Percentiles rank a stretch among this genome's conserved stretches.
Evolutionary conservation across 306 rosid genomes (phyloP).

Genomic region (Bauhinia variegata): DNA sequence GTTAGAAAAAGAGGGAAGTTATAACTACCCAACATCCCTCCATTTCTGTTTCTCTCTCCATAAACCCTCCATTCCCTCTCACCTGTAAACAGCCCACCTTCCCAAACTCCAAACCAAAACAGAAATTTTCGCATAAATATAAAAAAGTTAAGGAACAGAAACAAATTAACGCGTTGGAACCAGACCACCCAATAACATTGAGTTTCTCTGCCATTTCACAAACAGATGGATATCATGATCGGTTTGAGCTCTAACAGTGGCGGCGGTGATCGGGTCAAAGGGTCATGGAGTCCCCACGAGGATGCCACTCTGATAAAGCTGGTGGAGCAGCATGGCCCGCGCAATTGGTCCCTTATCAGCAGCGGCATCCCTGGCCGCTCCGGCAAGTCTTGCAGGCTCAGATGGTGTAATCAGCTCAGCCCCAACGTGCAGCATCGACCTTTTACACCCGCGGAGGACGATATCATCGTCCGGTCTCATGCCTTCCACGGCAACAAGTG

Average conservation of each 20-base stretch:
- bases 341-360: slow-evolving; percentile 86
- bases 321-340: slow-evolving; percentile 65
- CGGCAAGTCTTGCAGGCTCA: slow-evolving; percentile 84
- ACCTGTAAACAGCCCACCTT: neutral
- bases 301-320: slow-evolving; percentile 46
- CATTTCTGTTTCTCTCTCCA: neutral
- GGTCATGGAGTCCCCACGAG: slow-evolving; percentile 65
- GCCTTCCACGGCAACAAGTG: slow-evolving; percentile 83
- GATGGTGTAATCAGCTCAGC: slow-evolving; percentile 88
- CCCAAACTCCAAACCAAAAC: neutral
- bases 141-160: slow-evolving; percentile 31
- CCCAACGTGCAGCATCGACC: slow-evolving; percentile 93
- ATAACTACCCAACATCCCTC: neutral
- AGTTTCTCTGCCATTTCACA: neutral
- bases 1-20: slow-evolving; percentile 29
- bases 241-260: neutral
- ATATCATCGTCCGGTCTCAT: slow-evolving; percentile 62
- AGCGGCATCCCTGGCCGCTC: slow-evolving; percentile 79
- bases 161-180: slow-evolving; percentile 43
- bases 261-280: slow-evolving; percentile 46
- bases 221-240: slow-evolving; percentile 22
- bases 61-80: slow-evolving; percentile 10
- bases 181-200: slow-evolving; percentile 1
- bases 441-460: slow-evolving; percentile 65
- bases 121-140: neutral